These are phyloP conservation scores for Spergularia azorica DNA, from an alignment of 179 eudicot genomes.

Conservation along the genomic window DNA sequence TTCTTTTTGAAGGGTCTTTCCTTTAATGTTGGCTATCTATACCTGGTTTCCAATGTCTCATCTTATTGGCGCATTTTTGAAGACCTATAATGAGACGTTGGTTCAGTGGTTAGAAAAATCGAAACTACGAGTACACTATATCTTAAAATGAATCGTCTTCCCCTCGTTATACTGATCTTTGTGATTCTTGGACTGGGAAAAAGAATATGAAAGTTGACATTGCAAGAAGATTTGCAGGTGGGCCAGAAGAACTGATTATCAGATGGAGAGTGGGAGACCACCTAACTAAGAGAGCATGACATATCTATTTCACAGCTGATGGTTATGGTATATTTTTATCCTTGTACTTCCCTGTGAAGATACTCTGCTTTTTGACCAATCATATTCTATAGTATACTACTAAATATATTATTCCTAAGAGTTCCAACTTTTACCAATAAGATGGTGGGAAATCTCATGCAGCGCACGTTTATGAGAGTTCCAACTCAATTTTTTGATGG, in stretches of 20 bases:
- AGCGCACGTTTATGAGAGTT: background rate
- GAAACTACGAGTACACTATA: too few species aligned
- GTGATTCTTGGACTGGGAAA: too few species aligned
- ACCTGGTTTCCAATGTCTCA: background rate
- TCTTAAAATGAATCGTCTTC: too few species aligned
- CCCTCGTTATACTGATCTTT: too few species aligned
- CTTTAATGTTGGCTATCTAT: background rate
- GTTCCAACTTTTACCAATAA: background rate
- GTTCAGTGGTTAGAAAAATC: too few species aligned
- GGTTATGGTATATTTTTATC: too few species aligned
- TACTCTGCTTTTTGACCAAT: background rate
- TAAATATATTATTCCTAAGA: too few species aligned
- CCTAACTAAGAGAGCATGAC: background rate
- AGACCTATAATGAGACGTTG: too few species aligned
- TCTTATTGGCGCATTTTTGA: background rate
- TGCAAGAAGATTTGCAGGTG: slow-evolving; percentile 5
- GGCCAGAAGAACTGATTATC: background rate
- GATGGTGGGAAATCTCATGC: too few species aligned
- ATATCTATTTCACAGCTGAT: too few species aligned
- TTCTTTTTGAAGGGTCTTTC: slow-evolving; percentile 21
- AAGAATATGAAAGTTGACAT: background rate
- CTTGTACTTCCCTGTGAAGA: too few species aligned
- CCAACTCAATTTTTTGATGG: background rate
- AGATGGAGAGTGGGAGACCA: background rate
- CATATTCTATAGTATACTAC: too few species aligned